Percentiles rank a stretch among this genome's conserved stretches.
These are phyloP conservation scores for Fusarium albidum DNA, from an alignment of 2,329 filamentous ascomycete species.

Conservation along the genomic window DNA sequence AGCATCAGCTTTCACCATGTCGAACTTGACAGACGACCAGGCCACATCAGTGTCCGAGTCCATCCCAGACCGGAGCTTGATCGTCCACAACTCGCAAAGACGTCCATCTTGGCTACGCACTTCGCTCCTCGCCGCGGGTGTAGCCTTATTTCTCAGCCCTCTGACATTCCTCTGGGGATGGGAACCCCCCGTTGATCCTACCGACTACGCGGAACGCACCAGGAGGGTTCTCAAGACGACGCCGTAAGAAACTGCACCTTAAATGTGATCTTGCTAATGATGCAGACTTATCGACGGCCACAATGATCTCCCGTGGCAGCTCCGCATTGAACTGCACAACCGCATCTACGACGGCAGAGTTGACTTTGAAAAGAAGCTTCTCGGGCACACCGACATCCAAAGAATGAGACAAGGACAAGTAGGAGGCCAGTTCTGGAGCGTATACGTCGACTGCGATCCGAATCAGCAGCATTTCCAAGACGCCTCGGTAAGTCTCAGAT, in stretches of 20 bases:
- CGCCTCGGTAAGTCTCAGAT: constrained; percentile 22
- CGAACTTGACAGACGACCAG: no score
- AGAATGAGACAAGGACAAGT: constrained; percentile 40
- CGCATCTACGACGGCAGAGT: constrained; percentile 24
- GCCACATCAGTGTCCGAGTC: no score
- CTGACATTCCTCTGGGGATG: constrained; percentile 9
- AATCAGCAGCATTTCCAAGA: constrained; percentile 36
- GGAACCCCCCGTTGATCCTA: constrained; percentile 11
- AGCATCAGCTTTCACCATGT: no score
- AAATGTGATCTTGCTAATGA: no score
- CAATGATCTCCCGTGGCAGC: constrained; percentile 42
- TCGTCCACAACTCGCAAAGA: no score
- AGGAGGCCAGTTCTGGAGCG: constrained; percentile 43
- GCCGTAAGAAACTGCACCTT: constrained; percentile 2
- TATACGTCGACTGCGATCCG: constrained; percentile 36
- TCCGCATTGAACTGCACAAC: constrained; percentile 43
- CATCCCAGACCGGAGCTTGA: no score
- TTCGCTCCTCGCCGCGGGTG: constrained; percentile 3
- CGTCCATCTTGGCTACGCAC: constrained; percentile 1
- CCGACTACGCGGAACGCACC: constrained; percentile 16
- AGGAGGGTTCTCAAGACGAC: constrained; percentile 15
- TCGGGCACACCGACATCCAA: constrained; percentile 39
- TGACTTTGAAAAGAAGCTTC: constrained; percentile 23
- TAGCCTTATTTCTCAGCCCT: constrained; percentile 10
- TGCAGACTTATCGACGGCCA: constrained; percentile 41